Conservation (phyloP, 768 basidiomycete species). For the Naematelia encephala region DNA sequence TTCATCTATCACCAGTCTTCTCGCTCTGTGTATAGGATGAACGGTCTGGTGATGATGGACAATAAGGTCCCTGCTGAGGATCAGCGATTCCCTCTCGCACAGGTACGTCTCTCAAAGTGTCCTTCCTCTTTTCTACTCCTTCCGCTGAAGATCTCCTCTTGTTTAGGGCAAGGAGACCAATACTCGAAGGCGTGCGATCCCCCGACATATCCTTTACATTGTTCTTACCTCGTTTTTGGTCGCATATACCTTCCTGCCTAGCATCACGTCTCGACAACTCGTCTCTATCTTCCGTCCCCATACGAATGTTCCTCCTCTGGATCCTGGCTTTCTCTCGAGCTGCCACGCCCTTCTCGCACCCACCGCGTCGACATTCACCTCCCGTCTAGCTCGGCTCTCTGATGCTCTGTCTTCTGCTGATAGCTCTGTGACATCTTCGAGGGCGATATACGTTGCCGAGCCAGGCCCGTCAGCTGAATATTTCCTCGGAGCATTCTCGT, state of each 20-base stretch:
- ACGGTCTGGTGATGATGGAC: background rate
- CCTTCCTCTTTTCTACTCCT: background rate
- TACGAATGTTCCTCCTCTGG: slow-evolving; percentile 1
- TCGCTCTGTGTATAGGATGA: background rate
- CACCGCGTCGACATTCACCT: slow-evolving; percentile 7
- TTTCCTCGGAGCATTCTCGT: slow-evolving; percentile 66
- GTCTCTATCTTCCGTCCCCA: background rate
- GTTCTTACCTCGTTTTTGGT: background rate
- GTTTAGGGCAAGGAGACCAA: background rate
- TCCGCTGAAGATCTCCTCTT: background rate
- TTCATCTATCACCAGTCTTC: background rate
- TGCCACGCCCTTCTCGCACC: slow-evolving; percentile 19
- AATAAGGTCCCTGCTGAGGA: background rate
- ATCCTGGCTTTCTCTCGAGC: slow-evolving; percentile 10
- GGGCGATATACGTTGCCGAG: slow-evolving; percentile 63
- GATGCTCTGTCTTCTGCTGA: background rate
- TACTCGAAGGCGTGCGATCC: background rate
- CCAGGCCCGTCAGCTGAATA: slow-evolving; percentile 69
- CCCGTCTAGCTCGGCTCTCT: slow-evolving; percentile 17
- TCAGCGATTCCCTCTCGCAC: background rate
- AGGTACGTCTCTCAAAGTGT: background rate
- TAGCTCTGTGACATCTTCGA: background rate
- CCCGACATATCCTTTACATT: background rate
- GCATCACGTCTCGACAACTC: background rate
- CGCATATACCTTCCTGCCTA: background rate